Conservation (phyloP, 345 rosid species). For the Noccaea bulbosa region DNA sequence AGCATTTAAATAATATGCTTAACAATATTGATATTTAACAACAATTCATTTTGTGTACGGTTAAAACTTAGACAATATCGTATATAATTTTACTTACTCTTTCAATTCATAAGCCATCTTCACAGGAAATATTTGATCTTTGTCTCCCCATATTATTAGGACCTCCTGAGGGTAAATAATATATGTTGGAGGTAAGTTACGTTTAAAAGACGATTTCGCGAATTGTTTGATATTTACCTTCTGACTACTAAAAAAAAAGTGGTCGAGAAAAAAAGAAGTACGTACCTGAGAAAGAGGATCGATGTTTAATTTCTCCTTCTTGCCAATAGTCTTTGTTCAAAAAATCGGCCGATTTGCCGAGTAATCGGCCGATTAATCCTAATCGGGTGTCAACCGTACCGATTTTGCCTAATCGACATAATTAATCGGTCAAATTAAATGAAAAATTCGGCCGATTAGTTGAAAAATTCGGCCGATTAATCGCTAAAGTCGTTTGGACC, state of each 20-base stretch:
- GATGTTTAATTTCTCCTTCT: slow-evolving; percentile 49
- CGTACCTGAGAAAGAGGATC: slow-evolving; percentile 70
- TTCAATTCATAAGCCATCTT: slow-evolving; percentile 78
- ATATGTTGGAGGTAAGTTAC: background rate
- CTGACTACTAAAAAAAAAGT: background rate
- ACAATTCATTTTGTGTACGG: background rate
- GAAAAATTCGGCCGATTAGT: too few species aligned
- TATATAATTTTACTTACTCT: slow-evolving; percentile 47
- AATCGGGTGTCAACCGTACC: too few species aligned
- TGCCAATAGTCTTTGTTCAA: too few species aligned
- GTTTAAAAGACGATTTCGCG: background rate
- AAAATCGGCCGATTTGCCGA: too few species aligned
- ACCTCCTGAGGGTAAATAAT: slow-evolving; percentile 56
- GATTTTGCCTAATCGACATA: too few species aligned
- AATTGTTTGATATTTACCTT: background rate
- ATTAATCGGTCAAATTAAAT: too few species aligned
- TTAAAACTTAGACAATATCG: background rate
- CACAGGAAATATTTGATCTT: slow-evolving; percentile 79
- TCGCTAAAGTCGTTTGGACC: too few species aligned
- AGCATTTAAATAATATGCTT: background rate
- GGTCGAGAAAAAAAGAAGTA: background rate
- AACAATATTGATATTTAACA: background rate
- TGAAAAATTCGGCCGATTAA: too few species aligned
- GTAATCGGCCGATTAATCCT: too few species aligned
- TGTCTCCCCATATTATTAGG: slow-evolving; percentile 79